Evolutionary conservation across 306 rosid genomes (phyloP), one percentile per base, ranked within the genome.

Genomic region (Ormosia semicastrata): DNA sequence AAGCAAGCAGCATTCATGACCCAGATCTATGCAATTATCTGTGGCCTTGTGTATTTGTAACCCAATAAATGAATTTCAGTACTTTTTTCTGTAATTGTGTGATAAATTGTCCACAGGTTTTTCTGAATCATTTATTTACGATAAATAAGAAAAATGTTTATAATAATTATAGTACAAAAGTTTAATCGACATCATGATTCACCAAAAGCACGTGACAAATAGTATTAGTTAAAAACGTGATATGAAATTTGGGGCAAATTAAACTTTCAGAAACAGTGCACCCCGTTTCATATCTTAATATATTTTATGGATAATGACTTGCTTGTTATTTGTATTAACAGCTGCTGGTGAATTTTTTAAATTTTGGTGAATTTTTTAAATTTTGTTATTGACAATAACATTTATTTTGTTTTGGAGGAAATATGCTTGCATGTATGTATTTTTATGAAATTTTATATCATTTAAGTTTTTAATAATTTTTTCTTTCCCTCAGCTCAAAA

Each of bases 351-450:
- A 52, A 29, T 29, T 8, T 39, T 50, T 3, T 3, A 57, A 29
- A 44, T 10, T 41, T 41, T 17, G 7, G 50, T 34, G n/a, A 52
- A 29, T 29, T 8, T 39, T 50, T 3, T 3, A 57, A 29, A 44
- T 10, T 41, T 41, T 17, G 7, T 72, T 66, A 5, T 59, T 66
- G 12, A 17, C 39, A 54, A 7, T 30, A 40, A n/a, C 58, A 39
- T 77, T 34, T 71, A 41, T 52, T 62, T 30, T 80, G 43, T 54
- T 85, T 66, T 77, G 24, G 15, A 59, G 36, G 64, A 58, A 68
- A 24, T 29, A 68, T 14, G n/a, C 1, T 72, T 13, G 29, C 57
- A 32, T 77, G 2, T 33, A 49, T 66, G 46, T 9, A 30, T 76
- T 17, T 83, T 29, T 37, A 33, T 44, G 18, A 79, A 64, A 59